A percentile compares a stretch with the other conserved stretches of the same genome.
phyloP scores from a whole-genome alignment of 768 basidiomycete genomes.

The Tubosaeta sp. region DNA sequence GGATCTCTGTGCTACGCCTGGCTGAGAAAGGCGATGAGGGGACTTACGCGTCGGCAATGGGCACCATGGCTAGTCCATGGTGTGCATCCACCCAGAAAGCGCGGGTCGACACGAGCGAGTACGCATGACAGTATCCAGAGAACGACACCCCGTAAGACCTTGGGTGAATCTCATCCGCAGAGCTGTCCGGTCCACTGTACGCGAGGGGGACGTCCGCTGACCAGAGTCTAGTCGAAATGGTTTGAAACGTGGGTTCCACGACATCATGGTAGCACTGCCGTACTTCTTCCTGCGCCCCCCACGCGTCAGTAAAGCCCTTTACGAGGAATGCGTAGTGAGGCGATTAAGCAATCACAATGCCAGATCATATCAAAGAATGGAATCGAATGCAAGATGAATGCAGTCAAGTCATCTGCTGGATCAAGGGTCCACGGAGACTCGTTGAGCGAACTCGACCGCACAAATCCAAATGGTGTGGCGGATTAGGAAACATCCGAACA shows the following conservation, averaged over 20 bases:
- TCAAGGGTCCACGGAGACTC: conserved; percentile 15
- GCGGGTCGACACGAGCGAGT: conserved; percentile 70
- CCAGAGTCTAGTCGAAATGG: conserved; percentile 7
- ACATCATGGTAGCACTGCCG: conserved; percentile 29
- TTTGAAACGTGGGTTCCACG: conserved; percentile 29
- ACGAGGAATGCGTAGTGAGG: background rate
- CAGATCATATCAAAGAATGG: conserved; percentile 5
- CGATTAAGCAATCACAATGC: conserved; percentile 4
- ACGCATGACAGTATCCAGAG: conserved; percentile 33
- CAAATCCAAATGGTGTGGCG: conserved; percentile 6
- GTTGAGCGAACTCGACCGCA: conserved; percentile 1
- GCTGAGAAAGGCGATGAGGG: background rate
- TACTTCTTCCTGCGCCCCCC: conserved; percentile 30
- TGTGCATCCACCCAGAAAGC: conserved; percentile 82
- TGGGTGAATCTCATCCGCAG: background rate
- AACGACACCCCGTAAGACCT: conserved; percentile 18
- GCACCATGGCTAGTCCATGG: conserved; percentile 79
- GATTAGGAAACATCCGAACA: conserved; percentile 4
- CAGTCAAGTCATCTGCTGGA: conserved; percentile 6
- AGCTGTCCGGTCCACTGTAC: background rate
- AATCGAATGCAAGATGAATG: conserved; percentile 9
- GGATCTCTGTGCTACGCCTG: background rate
- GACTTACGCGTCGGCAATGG: conserved; percentile 77
- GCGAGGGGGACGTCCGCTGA: background rate
- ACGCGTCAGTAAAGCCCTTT: conserved; percentile 17